Evolutionary conservation across 352 stramenopile species (phyloP).

Genomic region (Thalassiosira exigua): DNA sequence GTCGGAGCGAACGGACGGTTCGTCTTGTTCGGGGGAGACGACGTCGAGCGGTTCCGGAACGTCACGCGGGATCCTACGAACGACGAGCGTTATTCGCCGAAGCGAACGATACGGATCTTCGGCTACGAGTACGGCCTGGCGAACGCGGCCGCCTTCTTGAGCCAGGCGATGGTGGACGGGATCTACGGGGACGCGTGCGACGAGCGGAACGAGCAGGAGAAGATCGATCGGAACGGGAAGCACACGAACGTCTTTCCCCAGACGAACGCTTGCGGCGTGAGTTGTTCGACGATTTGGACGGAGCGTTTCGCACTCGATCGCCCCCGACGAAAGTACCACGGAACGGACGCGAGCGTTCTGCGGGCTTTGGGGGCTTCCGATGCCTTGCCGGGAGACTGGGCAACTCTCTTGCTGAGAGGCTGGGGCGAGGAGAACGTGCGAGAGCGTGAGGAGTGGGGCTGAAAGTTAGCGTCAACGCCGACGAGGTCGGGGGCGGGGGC

Average conservation of each 20-base stretch:
- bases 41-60: constrained; percentile 3
- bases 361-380: no score
- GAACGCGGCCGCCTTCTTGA: constrained; percentile 58
- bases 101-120: constrained; percentile 17
- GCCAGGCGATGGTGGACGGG: constrained; percentile 53
- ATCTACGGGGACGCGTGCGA: constrained; percentile 56
- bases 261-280: neutral
- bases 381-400: no score
- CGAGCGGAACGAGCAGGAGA: constrained; percentile 28
- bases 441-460: no score
- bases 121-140: constrained; percentile 52
- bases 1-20: constrained; percentile 2
- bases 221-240: constrained; percentile 45
- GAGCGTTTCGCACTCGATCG: neutral
- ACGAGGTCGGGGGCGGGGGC: no score
- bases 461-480: no score
- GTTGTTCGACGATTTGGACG: neutral
- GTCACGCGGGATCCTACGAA: constrained; percentile 1
- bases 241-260: constrained; percentile 2
- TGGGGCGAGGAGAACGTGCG: no score
- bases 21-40: constrained; percentile 30
- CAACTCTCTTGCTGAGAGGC: no score
- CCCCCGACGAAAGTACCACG: no score
- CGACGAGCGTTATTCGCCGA: neutral
- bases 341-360: no score